A percentile compares a stretch with the other conserved stretches of the same genome.
Evolutionary conservation across 768 basidiomycete genomes (phyloP).

Genomic region (Rhodotorula kratochvilovae): DNA sequence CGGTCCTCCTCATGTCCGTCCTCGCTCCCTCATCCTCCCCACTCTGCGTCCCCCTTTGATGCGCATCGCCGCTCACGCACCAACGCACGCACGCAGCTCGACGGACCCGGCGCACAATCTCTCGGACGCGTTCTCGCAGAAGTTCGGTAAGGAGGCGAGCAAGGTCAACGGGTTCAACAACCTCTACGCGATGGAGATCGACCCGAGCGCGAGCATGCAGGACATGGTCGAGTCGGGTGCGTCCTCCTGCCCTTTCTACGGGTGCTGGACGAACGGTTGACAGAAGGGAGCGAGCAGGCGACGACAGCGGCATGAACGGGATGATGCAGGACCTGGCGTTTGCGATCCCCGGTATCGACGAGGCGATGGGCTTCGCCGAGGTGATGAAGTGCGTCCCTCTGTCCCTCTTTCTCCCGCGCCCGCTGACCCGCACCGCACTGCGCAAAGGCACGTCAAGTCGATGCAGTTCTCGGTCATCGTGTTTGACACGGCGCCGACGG

Average conservation of each 20-base stretch:
- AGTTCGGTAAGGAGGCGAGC: conserved; percentile 98
- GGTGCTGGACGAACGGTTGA: too few relatives aligned
- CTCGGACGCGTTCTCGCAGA: conserved; percentile 96
- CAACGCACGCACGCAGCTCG: conserved; percentile 50
- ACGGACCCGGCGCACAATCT: conserved; percentile 99
- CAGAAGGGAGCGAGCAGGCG: neutral
- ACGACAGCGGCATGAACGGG: conserved; percentile 75
- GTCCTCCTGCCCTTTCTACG: conserved; percentile 38
- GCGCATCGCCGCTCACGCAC: too few relatives aligned
- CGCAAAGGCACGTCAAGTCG: conserved; percentile 90
- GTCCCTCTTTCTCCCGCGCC: neutral
- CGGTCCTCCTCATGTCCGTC: conserved; percentile 86
- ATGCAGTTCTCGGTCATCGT: conserved; percentile 99
- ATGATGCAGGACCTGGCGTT: conserved; percentile 99
- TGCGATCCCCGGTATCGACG: conserved; percentile 97
- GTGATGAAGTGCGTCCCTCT: conserved; percentile 83
- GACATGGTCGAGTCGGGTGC: conserved; percentile 97
- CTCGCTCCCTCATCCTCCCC: neutral
- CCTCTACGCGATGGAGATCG: conserved; percentile 98
- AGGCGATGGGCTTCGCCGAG: conserved; percentile 99
- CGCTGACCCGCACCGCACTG: neutral
- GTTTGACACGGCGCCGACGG: conserved; percentile 97
- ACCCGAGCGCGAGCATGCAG: conserved; percentile 93
- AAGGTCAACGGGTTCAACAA: conserved; percentile 95
- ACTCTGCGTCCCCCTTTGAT: conserved; percentile 1